Base-by-base conservation (phyloP, 768 basidiomycete genomes). In the Russula dissimulans region DNA sequence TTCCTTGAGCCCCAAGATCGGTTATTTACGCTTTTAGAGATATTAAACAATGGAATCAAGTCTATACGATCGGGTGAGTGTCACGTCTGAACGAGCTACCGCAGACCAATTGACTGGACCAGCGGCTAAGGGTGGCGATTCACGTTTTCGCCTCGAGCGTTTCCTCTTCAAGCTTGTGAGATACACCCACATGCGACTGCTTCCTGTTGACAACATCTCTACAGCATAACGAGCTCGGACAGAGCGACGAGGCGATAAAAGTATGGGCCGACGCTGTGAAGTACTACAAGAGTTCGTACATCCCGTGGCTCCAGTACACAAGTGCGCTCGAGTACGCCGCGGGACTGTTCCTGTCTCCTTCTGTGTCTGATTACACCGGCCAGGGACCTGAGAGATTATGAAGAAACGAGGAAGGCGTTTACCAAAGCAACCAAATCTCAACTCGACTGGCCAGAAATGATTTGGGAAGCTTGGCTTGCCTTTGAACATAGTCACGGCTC, bases 401-500 rank as follows among this genome's bases (percentile, higher is more conserved):
- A 83, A 15, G 74, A 80, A 48, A 88, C 87, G 3, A 83, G 92
- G 43, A 75, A 78, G 26, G 74, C 83, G 7, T 95, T 91, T 70
- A 72, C 75, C 44, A 83, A 85, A 60, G 76, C 89, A 4, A 80
- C 84, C 32, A 75, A 77, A 46, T 88, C 87, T 69, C 82, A 86
- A 52, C 67, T 98, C 42, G 95, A 99, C 71, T 98, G 94, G 87
- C 94, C 97, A 0, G 95, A 99, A 71, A 88, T 86, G 10, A 75
- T 98, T 8, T 95, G 91, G 85, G 91, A 94, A 57, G 86, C 89
- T 1, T 95, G 91, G 89, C 68, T 86, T 17, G 73, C 79, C n/a
- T 97, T 97, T 67, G 95, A 97, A 70, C 82, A 91, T 64, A 73
- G 88, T 4, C 79, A 93, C 67, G 95, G 95, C 0, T 79, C 82